phyloP scores from a whole-genome alignment of 2,329 filamentous ascomycete genomes.

The Fusarium domesticum region DNA sequence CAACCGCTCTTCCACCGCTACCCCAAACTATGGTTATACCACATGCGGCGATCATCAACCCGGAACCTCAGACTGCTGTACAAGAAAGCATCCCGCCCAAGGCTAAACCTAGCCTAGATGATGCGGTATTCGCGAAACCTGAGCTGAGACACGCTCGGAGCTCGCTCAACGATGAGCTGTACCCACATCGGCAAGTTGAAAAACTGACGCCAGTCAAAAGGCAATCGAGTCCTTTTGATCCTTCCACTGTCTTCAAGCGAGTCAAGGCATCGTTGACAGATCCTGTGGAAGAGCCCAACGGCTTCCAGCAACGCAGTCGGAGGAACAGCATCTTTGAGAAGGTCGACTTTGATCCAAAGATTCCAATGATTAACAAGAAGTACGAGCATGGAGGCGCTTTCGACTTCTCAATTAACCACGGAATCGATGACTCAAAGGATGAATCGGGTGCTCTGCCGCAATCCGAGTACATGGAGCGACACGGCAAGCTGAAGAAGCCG shows the following conservation, averaged over 20 bases:
- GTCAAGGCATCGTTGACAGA: conserved; percentile 47
- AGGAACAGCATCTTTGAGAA: conserved; percentile 52
- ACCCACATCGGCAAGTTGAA: conserved; percentile 32
- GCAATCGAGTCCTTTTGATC: conserved; percentile 55
- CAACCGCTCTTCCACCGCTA: conserved; percentile 5
- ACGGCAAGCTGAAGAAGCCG: conserved; percentile 41
- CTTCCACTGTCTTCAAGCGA: conserved; percentile 57
- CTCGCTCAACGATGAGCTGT: conserved; percentile 43
- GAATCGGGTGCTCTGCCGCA: conserved; percentile 40
- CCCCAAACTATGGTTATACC: conserved; percentile 8
- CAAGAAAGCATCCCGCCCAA: conserved; percentile 15
- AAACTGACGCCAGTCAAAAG: conserved; percentile 43
- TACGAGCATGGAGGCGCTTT: conserved; percentile 57
- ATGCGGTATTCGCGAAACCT: conserved; percentile 54
- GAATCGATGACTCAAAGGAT: conserved; percentile 30
- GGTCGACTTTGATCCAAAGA: conserved; percentile 51
- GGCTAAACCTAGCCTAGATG: conserved; percentile 23
- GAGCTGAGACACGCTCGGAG: conserved; percentile 58
- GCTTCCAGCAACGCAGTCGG: conserved; percentile 27
- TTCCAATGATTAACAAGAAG: conserved; percentile 56
- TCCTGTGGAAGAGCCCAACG: conserved; percentile 19
- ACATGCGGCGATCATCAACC: conserved; percentile 9
- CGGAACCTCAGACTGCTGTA: conserved; percentile 11
- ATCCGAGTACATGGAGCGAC: conserved; percentile 48
- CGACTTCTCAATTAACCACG: conserved; percentile 39